phyloP scores from a whole-genome alignment of 2,329 filamentous ascomycete genomes.

The Aspergillus nomiae region DNA sequence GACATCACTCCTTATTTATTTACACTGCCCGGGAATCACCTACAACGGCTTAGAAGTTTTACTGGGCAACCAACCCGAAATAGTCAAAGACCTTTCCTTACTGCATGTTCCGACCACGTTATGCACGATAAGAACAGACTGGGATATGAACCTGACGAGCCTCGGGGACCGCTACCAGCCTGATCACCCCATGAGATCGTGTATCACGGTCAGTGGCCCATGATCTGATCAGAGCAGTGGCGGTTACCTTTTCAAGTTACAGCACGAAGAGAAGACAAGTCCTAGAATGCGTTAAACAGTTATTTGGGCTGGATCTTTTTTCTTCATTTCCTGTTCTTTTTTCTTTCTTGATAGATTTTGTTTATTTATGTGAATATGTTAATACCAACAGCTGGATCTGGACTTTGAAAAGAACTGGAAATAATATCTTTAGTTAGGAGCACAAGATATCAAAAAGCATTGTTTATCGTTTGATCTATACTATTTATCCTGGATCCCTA shows the following conservation, averaged over 20 bases:
- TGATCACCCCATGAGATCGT: background rate
- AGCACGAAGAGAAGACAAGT: background rate
- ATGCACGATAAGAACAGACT: background rate
- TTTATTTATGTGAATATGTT: background rate
- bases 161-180: background rate
- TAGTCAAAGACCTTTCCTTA: background rate
- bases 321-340: background rate
- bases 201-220: background rate
- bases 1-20: background rate
- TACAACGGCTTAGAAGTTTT: background rate
- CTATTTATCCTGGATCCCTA: background rate
- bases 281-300: background rate
- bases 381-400: constrained; percentile 4
- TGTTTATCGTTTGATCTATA: background rate
- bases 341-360: background rate
- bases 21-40: background rate
- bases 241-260: background rate
- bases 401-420: background rate
- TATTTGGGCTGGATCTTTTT: background rate
- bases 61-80: background rate
- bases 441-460: background rate
- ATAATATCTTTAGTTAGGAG: background rate
- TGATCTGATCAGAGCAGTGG: background rate
- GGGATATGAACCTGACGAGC: background rate
- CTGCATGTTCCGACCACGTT: background rate